Conservation (phyloP, 2,329 filamentous ascomycete species). For the Grosmannia clavigera region DNA sequence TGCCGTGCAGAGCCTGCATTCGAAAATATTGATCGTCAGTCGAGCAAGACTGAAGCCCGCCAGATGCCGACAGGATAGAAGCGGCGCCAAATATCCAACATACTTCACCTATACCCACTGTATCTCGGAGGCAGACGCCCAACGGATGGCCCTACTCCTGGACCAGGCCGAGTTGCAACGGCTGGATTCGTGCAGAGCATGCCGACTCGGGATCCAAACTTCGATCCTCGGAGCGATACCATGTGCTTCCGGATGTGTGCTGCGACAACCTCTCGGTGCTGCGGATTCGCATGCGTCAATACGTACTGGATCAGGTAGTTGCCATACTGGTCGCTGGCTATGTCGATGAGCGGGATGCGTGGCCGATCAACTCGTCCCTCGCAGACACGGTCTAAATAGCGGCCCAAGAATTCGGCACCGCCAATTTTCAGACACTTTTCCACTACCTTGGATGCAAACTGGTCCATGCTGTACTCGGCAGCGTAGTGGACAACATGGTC, state of each 20-base stretch:
- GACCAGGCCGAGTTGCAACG: slow-evolving; percentile 76
- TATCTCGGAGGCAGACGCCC: slow-evolving; percentile 48
- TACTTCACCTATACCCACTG: slow-evolving; percentile 36
- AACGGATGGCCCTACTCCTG: slow-evolving; percentile 59
- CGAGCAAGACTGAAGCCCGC: background rate
- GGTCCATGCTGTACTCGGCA: slow-evolving; percentile 95
- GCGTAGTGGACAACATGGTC: slow-evolving; percentile 92
- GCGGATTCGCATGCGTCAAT: slow-evolving; percentile 71
- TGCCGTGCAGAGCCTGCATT: background rate
- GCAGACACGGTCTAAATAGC: slow-evolving; percentile 88
- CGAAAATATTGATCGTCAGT: background rate
- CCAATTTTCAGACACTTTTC: slow-evolving; percentile 99
- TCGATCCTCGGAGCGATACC: slow-evolving; percentile 95
- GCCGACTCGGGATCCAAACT: slow-evolving; percentile 94
- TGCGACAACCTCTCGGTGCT: slow-evolving; percentile 87
- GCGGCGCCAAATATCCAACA: background rate
- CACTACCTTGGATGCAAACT: slow-evolving; percentile 97
- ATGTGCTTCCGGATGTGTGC: slow-evolving; percentile 97
- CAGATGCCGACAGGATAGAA: background rate
- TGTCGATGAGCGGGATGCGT: slow-evolving; percentile 93
- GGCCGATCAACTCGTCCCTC: slow-evolving; percentile 83
- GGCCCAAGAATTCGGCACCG: slow-evolving; percentile 75
- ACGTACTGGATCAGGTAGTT: slow-evolving; percentile 99
- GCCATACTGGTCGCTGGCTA: slow-evolving; percentile 95
- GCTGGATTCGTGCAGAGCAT: slow-evolving; percentile 98